A percentile compares a stretch with the other conserved stretches of the same genome.
Conservation (phyloP, 2,329 filamentous ascomycete genomes). For the Zopfia rhizophila region DNA sequence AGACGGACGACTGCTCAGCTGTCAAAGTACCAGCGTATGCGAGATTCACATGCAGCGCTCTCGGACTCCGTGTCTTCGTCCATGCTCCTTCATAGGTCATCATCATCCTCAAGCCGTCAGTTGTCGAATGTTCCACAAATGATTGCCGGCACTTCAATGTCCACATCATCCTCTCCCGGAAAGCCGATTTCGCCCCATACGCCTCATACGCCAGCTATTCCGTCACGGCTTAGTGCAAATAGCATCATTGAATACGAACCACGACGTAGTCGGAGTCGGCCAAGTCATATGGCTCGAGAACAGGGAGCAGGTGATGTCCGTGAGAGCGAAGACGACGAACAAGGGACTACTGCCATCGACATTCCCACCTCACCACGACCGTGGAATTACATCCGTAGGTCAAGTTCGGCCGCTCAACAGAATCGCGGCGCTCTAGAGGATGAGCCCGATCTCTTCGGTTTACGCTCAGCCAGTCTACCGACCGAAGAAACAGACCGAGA, state of each 20-base stretch:
- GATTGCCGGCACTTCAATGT: conserved; percentile 74
- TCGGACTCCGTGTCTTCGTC: conserved; percentile 96
- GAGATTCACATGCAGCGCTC: conserved; percentile 85
- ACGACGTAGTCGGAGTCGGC: conserved; percentile 48
- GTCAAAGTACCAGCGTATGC: conserved; percentile 87
- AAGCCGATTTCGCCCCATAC: conserved; percentile 92
- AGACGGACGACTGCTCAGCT: conserved; percentile 82
- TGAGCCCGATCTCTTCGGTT: conserved; percentile 68
- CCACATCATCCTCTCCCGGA: conserved; percentile 85
- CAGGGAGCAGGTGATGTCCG: conserved; percentile 37
- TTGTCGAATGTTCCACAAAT: conserved; percentile 72
- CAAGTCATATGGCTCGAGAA: conserved; percentile 21
- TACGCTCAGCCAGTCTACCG: conserved; percentile 75
- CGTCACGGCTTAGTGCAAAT: conserved; percentile 91
- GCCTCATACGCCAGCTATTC: conserved; percentile 91
- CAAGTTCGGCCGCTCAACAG: conserved; percentile 75
- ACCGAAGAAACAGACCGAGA: conserved; percentile 65
- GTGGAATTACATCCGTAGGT: conserved; percentile 64
- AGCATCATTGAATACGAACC: conserved; percentile 77
- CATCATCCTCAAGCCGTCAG: conserved; percentile 79
- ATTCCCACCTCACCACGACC: conserved; percentile 76
- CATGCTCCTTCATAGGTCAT: conserved; percentile 83
- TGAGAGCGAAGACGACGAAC: conserved; percentile 43
- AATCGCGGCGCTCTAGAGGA: conserved; percentile 72
- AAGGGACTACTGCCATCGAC: conserved; percentile 74